These are phyloP conservation scores for Vitis hybrid DNA, from an alignment of 177 flowering plant species.

Conservation along the genomic window DNA sequence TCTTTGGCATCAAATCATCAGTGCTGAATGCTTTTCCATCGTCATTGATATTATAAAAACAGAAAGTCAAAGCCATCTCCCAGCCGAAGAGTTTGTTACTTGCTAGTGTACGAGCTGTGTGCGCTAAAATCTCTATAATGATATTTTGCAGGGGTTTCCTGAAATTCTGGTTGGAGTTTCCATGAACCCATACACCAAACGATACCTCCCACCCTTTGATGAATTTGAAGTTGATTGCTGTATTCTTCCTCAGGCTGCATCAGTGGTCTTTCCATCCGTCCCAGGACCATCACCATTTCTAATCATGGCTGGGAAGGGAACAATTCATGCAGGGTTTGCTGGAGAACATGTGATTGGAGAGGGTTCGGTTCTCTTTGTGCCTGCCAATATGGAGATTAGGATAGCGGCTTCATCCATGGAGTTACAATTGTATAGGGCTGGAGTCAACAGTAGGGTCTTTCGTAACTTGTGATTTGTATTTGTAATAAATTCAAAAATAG, in stretches of 20 bases:
- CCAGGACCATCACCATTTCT: slow-evolving; percentile 78
- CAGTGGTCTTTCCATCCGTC: slow-evolving; percentile 57
- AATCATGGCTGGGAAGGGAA: slow-evolving; percentile 60
- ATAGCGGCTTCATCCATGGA: slow-evolving; percentile 29
- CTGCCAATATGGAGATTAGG: slow-evolving; percentile 50
- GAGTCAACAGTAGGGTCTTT: slow-evolving; percentile 54
- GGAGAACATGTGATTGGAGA: slow-evolving; percentile 29
- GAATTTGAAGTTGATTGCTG: slow-evolving; percentile 94
- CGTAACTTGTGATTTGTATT: neutral
- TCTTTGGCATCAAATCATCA: no score
- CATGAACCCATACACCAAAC: slow-evolving; percentile 46
- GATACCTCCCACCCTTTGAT: slow-evolving; percentile 81
- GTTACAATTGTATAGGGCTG: slow-evolving; percentile 73
- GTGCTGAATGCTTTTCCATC: no score
- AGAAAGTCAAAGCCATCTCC: no score
- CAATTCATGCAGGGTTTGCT: slow-evolving; percentile 27
- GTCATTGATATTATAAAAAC: no score
- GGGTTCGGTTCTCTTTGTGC: slow-evolving; percentile 75
- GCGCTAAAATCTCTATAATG: neutral
- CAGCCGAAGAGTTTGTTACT: no score
- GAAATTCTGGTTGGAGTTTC: slow-evolving; percentile 68
- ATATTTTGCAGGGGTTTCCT: slow-evolving; percentile 66
- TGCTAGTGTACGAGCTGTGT: no score
- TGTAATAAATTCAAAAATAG: no score
- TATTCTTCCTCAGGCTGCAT: slow-evolving; percentile 47